Percentiles rank a stretch among this genome's conserved stretches.
Evolutionary conservation across 108 stramenopile genomes (phyloP).

Genomic region (Licmophora abbreviata): DNA sequence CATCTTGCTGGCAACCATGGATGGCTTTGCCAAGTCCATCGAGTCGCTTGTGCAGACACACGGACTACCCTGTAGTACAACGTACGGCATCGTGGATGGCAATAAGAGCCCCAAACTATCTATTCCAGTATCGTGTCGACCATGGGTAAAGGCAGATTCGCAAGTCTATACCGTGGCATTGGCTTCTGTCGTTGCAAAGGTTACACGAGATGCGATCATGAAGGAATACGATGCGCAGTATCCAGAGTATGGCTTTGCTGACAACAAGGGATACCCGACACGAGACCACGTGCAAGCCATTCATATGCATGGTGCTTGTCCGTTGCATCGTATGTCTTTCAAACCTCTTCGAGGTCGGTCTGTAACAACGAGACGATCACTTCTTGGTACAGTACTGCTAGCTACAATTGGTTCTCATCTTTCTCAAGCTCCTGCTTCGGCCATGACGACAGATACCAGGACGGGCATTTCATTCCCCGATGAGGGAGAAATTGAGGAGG

Average conservation of each 20-base stretch:
- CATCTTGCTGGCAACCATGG: conserved; percentile 39
- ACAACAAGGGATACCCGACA: conserved; percentile 46
- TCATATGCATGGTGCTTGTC: conserved; percentile 42
- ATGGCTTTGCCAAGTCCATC: conserved; percentile 63
- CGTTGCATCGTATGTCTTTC: conserved; percentile 55
- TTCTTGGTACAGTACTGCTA: too few species aligned
- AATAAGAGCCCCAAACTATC: conserved; percentile 50
- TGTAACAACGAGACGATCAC: too few species aligned
- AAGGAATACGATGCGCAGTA: conserved; percentile 21
- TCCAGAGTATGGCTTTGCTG: conserved; percentile 58
- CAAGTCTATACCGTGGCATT: conserved; percentile 62
- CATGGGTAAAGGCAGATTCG: conserved; percentile 58
- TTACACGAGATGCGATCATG: conserved; percentile 38
- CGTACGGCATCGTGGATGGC: conserved; percentile 72
- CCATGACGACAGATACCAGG: conserved; percentile 52
- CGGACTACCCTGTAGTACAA: conserved; percentile 11
- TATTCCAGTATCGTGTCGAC: conserved; percentile 42
- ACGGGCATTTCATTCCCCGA: conserved; percentile 68
- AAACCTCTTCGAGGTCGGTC: conserved; percentile 56
- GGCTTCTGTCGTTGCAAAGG: conserved; percentile 64
- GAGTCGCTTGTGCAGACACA: conserved; percentile 35
- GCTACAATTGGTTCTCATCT: too few species aligned
- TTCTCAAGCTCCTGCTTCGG: conserved; percentile 11
- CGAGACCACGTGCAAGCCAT: conserved; percentile 46
- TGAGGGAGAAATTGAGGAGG: conserved; percentile 60